Evolutionary conservation across 148 eudicot genomes (phyloP).

Genomic region (Rhododendron simsii): DNA sequence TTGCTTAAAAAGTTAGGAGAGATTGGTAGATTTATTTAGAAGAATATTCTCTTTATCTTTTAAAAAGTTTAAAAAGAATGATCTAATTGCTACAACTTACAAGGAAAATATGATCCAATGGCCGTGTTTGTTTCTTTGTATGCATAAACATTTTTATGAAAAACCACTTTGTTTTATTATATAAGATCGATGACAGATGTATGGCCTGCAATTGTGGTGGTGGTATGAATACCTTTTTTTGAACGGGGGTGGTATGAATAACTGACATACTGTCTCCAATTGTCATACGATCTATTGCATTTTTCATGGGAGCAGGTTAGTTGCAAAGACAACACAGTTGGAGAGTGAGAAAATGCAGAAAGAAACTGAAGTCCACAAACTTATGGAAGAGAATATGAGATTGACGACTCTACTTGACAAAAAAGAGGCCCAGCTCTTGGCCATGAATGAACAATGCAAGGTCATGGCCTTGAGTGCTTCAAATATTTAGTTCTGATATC

Average conservation of each 20-base stretch:
- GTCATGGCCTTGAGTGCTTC: slow-evolving; percentile 78
- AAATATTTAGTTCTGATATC: slow-evolving; percentile 26
- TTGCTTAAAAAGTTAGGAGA: too few species aligned
- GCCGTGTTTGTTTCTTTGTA: not conserved
- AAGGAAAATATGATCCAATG: not conserved
- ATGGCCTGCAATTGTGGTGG: not conserved
- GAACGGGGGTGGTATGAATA: not conserved
- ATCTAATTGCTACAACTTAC: not conserved
- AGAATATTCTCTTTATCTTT: not conserved
- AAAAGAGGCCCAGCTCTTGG: slow-evolving; percentile 88
- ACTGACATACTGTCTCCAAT: not conserved
- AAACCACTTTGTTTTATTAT: not conserved
- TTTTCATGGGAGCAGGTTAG: slow-evolving; percentile 44
- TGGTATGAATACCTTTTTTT: not conserved
- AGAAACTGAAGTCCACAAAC: slow-evolving; percentile 81
- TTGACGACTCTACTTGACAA: slow-evolving; percentile 71
- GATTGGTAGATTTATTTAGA: too few species aligned
- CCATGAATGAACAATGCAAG: slow-evolving; percentile 96
- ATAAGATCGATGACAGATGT: not conserved
- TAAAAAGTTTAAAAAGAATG: not conserved
- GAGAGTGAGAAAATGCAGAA: slow-evolving; percentile 86
- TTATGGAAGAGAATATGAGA: slow-evolving; percentile 85
- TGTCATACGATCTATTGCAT: not conserved
- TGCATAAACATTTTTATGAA: not conserved
- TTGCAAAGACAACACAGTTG: slow-evolving; percentile 65